These are phyloP conservation scores for Penstemon davidsonii DNA, from an alignment of 257 asterid species.

Conservation along the genomic window DNA sequence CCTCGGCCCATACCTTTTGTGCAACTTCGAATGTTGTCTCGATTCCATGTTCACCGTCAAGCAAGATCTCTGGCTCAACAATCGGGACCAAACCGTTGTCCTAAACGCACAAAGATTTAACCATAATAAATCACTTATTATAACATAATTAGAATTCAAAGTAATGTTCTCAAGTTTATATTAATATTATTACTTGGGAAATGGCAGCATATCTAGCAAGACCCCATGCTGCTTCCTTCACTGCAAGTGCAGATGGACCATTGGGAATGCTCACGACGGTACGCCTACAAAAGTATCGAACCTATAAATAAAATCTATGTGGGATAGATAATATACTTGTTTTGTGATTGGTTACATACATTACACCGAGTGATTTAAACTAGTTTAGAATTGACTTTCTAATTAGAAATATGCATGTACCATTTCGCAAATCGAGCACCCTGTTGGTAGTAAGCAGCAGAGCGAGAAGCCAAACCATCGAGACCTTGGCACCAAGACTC, in stretches of 20 bases:
- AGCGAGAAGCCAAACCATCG: slow-evolving; percentile 40
- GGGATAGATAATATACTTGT: no score
- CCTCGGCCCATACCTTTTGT: slow-evolving; percentile 59
- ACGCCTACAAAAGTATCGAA: slow-evolving; percentile 40
- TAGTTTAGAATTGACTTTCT: neutral
- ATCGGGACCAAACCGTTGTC: slow-evolving; percentile 65
- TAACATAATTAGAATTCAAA: no score
- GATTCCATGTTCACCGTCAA: slow-evolving; percentile 60
- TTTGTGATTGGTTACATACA: no score
- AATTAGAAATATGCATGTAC: slow-evolving; percentile 13
- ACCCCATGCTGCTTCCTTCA: slow-evolving; percentile 70
- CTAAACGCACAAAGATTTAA: slow-evolving; percentile 20
- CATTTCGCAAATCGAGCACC: slow-evolving; percentile 62
- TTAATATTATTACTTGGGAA: slow-evolving; percentile 38
- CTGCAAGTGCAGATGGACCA: slow-evolving; percentile 62
- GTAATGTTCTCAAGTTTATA: no score
- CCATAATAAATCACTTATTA: no score
- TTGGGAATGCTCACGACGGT: slow-evolving; percentile 61
- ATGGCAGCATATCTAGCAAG: slow-evolving; percentile 64
- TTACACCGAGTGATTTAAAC: neutral
- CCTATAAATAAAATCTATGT: no score
- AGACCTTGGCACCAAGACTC: slow-evolving; percentile 48
- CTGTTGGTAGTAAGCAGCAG: slow-evolving; percentile 64
- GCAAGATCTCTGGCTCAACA: slow-evolving; percentile 58
- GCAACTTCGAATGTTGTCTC: slow-evolving; percentile 60